Evolutionary conservation across 345 rosid genomes (phyloP).

Genomic region (Linum tenue): DNA sequence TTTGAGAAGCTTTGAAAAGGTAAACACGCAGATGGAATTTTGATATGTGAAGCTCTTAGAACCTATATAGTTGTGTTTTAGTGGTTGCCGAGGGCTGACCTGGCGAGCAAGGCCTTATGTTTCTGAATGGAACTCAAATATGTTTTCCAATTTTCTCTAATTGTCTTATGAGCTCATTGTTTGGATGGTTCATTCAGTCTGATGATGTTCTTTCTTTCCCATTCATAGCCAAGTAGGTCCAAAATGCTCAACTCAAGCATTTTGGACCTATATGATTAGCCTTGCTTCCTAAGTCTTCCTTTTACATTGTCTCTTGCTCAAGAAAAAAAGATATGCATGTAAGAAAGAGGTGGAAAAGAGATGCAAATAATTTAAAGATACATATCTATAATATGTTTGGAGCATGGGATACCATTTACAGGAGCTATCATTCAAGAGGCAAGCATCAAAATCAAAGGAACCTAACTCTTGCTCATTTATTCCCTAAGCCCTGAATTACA

Average conservation of each 20-base stretch:
- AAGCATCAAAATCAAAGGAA: background rate
- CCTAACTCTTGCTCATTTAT: background rate
- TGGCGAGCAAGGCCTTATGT: slow-evolving; percentile 1
- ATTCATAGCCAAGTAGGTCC: background rate
- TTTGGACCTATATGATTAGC: background rate
- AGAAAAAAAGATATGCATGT: background rate
- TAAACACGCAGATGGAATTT: slow-evolving; percentile 11
- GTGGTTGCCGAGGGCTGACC: background rate
- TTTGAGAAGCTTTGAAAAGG: slow-evolving; percentile 21
- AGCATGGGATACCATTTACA: background rate
- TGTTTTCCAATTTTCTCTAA: background rate
- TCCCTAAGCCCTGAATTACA: background rate
- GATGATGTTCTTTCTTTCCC: background rate
- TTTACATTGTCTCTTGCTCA: background rate
- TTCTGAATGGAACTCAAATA: background rate
- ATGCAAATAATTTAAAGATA: background rate
- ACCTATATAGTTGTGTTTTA: slow-evolving; percentile 5
- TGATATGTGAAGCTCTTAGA: background rate
- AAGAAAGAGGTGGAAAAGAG: background rate
- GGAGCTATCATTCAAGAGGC: background rate
- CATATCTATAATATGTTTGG: background rate
- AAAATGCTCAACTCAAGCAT: background rate
- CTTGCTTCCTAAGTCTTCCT: background rate
- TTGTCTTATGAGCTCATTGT: background rate
- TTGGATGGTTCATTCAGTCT: background rate